A percentile compares a stretch with the other conserved stretches of the same genome.
Conservation (phyloP, 1,139 yeast genomes). For the Arxiozyma slooffiae region DNA sequence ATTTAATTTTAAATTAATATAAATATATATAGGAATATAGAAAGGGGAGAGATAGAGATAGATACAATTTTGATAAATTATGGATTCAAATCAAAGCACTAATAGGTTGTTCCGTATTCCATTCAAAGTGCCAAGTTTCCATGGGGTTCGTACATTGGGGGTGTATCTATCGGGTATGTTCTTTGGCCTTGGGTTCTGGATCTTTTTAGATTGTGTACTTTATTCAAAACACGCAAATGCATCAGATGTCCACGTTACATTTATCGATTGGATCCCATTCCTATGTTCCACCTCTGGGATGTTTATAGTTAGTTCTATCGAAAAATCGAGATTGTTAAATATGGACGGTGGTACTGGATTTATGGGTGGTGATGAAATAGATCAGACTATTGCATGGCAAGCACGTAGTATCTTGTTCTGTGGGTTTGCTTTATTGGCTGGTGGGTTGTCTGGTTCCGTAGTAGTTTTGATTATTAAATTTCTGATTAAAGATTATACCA, state of each 20-base stretch:
- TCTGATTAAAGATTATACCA: conserved; percentile 59
- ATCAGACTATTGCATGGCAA: conserved; percentile 70
- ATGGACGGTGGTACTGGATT: conserved; percentile 22
- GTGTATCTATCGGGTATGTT: conserved; percentile 32
- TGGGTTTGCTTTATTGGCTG: conserved; percentile 87
- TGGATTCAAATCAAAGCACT: conserved; percentile 7
- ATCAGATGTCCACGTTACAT: conserved; percentile 74
- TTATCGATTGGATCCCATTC: conserved; percentile 92
- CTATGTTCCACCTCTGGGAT: conserved; percentile 83
- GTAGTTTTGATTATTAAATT: conserved; percentile 81
- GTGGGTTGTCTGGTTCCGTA: conserved; percentile 88
- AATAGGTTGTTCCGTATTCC: conserved; percentile 41
- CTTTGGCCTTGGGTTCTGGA: conserved; percentile 85
- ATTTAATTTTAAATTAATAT: too few relatives aligned
- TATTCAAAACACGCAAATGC: conserved; percentile 81
- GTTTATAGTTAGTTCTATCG: conserved; percentile 85
- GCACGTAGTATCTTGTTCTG: conserved; percentile 81
- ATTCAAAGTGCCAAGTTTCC: conserved; percentile 56
- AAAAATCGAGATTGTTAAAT: conserved; percentile 60
- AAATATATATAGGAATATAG: background rate
- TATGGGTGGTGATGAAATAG: conserved; percentile 16
- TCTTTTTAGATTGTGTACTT: conserved; percentile 78
- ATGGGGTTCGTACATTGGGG: conserved; percentile 61
- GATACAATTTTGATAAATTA: background rate
- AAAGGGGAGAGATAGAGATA: background rate